A percentile compares a stretch with the other conserved stretches of the same genome.
Evolutionary conservation across 768 basidiomycete genomes (phyloP).

Genomic region (Boletus tomentosulus): DNA sequence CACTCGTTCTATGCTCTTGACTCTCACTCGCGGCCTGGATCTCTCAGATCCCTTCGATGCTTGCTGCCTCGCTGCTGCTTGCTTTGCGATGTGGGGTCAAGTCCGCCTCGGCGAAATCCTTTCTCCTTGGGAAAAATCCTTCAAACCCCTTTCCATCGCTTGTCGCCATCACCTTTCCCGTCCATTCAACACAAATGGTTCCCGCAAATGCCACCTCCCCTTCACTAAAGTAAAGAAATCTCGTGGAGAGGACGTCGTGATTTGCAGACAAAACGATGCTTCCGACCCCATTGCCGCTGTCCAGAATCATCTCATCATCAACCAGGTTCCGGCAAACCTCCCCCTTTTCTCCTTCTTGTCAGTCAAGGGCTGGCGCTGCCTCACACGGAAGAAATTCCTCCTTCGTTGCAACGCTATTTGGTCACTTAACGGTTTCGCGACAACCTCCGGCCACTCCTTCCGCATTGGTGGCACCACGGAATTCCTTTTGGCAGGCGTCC

Average conservation of each 20-base stretch:
- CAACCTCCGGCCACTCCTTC: constrained; percentile 29
- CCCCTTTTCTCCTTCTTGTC: background rate
- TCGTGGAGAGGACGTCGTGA: constrained; percentile 31
- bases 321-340: background rate
- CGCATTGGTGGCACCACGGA: constrained; percentile 34
- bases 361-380: constrained; percentile 4
- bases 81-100: constrained; percentile 4
- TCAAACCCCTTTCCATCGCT: accelerated
- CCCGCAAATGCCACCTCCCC: constrained; percentile 1
- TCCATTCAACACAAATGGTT: background rate
- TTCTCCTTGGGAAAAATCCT: background rate
- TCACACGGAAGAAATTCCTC: constrained; percentile 19
- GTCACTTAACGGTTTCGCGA: constrained; percentile 1
- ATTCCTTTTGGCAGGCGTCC: constrained; percentile 27
- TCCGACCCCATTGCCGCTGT: constrained; percentile 21
- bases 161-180: background rate
- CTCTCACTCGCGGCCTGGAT: background rate
- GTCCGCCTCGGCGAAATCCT: background rate
- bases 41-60: background rate
- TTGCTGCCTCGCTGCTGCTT: background rate
- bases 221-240: constrained; percentile 10
- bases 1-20: constrained; percentile 14
- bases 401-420: constrained; percentile 27
- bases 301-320: constrained; percentile 6
- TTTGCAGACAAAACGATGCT: constrained; percentile 24